Evolutionary conservation across 179 eudicot genomes (phyloP).

Genomic region (Actinidia arguta): DNA sequence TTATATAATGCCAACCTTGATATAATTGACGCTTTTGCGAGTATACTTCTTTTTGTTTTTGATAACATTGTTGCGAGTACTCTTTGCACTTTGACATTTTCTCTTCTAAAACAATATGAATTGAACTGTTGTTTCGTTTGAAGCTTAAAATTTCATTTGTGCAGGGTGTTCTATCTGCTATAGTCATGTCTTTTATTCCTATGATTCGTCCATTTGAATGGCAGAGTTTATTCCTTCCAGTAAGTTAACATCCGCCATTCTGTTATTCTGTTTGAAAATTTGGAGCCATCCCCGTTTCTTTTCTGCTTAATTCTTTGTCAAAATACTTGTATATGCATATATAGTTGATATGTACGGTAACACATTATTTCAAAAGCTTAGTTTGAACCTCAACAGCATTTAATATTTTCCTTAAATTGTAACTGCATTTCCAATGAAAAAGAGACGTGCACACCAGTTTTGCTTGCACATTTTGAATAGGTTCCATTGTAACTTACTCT

Average conservation of each 20-base stretch:
- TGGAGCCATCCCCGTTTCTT: too few relatives aligned
- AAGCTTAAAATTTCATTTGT: slow-evolving; percentile 15
- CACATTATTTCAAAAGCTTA: too few relatives aligned
- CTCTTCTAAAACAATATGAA: background rate
- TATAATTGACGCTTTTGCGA: background rate
- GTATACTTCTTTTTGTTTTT: background rate
- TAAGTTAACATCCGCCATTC: slow-evolving; percentile 37
- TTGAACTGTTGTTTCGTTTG: background rate
- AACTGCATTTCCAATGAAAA: too few relatives aligned
- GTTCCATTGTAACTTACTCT: too few relatives aligned
- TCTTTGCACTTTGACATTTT: background rate
- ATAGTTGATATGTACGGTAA: too few relatives aligned
- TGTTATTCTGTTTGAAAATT: background rate
- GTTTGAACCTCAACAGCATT: too few relatives aligned
- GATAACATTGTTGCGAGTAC: background rate
- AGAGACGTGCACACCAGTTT: too few relatives aligned
- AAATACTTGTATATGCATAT: too few relatives aligned
- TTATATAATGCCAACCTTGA: slow-evolving; percentile 2
- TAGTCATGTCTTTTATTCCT: slow-evolving; percentile 76
- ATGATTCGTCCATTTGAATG: slow-evolving; percentile 97
- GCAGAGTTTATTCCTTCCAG: slow-evolving; percentile 96
- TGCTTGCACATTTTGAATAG: too few relatives aligned
- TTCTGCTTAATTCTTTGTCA: too few relatives aligned
- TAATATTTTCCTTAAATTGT: too few relatives aligned
- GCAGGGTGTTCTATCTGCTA: slow-evolving; percentile 83